Evolutionary conservation across 2,329 filamentous ascomycete genomes (phyloP).

Genomic region (Arachnopeziza araneosa): DNA sequence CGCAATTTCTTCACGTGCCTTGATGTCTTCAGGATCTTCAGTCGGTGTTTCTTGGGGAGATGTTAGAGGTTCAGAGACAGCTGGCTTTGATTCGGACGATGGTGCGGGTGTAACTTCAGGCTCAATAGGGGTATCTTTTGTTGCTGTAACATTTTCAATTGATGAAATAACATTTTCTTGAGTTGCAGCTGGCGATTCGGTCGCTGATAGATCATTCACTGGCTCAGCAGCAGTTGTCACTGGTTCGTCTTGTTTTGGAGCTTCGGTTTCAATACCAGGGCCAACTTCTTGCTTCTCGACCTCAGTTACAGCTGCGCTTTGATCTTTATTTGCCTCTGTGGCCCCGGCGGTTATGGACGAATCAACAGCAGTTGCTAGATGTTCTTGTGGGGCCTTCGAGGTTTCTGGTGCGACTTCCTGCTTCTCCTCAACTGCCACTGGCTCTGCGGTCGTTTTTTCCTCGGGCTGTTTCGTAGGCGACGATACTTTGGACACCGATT

Average conservation of each 20-base stretch:
- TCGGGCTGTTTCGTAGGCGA: neutral
- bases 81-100: neutral
- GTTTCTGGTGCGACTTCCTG: neutral
- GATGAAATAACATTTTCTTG: neutral
- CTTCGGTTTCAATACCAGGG: neutral
- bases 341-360: too few relatives aligned
- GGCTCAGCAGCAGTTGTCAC: neutral
- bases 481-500: constrained; percentile 1
- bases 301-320: neutral
- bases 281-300: neutral
- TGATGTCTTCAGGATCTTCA: constrained; percentile 19
- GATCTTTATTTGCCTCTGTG: neutral
- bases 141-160: constrained; percentile 6
- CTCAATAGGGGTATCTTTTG: constrained; percentile 4
- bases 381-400: constrained; percentile 13
- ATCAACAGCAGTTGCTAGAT: constrained; percentile 7
- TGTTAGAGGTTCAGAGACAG: neutral
- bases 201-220: neutral
- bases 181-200: neutral
- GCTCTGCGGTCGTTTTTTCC: neutral
- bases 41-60: neutral
- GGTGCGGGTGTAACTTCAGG: neutral
- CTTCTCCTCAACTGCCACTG: constrained; percentile 1
- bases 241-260: neutral
- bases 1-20: constrained; percentile 24